Percentiles rank a stretch among this genome's conserved stretches.
Conservation (phyloP, 2,329 filamentous ascomycete species). For the Myriangium duriaei region DNA sequence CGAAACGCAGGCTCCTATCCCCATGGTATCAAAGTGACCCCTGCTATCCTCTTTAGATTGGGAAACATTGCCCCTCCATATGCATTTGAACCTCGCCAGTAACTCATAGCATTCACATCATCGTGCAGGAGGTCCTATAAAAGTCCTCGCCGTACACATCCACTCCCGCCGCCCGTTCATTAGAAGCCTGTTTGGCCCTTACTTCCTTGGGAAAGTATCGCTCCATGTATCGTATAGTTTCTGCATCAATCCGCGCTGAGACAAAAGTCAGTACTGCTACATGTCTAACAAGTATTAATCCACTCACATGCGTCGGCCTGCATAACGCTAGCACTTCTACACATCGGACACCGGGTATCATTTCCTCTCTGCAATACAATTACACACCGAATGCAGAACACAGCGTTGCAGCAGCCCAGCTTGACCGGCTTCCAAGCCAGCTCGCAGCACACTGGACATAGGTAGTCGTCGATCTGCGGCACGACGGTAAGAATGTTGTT, state of each 20-base stretch:
- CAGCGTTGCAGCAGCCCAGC: constrained; percentile 54
- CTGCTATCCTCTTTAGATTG: no score
- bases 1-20: no score
- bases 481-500: constrained; percentile 60
- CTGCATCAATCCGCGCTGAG: constrained; percentile 55
- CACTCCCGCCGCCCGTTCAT: constrained; percentile 61
- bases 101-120: no score
- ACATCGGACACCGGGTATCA: constrained; percentile 62
- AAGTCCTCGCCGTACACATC: constrained; percentile 24
- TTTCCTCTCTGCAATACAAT: constrained; percentile 63
- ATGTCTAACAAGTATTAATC: constrained; percentile 4
- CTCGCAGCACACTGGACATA: constrained; percentile 67
- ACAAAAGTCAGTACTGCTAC: constrained; percentile 7
- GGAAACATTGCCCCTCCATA: no score
- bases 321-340: constrained; percentile 58
- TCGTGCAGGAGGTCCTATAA: constrained; percentile 18
- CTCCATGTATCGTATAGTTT: constrained; percentile 56
- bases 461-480: constrained; percentile 73
- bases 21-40: no score
- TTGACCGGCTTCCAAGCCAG: constrained; percentile 75
- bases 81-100: no score
- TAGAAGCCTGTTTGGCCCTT: constrained; percentile 45
- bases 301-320: constrained; percentile 51
- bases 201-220: constrained; percentile 69
- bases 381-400: constrained; percentile 76